Conservation (phyloP, 148 eudicot genomes). For the Oxyria digyna region DNA sequence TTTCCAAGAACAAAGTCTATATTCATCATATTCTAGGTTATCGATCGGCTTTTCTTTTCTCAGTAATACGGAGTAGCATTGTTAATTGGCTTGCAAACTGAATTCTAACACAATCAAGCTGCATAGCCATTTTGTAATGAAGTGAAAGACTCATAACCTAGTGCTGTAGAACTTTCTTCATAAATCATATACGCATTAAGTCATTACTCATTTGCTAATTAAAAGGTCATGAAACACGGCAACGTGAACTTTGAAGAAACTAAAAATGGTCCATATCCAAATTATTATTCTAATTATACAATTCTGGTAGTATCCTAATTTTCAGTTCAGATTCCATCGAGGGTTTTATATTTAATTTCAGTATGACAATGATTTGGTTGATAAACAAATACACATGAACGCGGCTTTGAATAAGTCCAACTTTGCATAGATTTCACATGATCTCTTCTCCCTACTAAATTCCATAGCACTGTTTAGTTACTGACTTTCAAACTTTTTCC, state of each 20-base stretch:
- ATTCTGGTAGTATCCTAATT: background rate
- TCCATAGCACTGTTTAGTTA: background rate
- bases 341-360: background rate
- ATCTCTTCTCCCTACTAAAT: background rate
- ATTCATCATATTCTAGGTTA: too few species aligned
- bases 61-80: too few species aligned
- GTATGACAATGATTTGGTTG: background rate
- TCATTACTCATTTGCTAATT: background rate
- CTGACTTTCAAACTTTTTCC: background rate
- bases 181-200: too few species aligned
- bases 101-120: too few species aligned
- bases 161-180: too few species aligned
- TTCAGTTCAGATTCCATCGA: background rate
- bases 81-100: too few species aligned
- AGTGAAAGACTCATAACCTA: too few species aligned
- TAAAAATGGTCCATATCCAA: background rate
- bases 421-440: background rate
- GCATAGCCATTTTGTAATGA: too few species aligned
- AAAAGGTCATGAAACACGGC: background rate
- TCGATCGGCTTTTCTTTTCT: too few species aligned
- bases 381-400: background rate
- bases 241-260: background rate
- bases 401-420: constrained; percentile 7
- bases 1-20: too few species aligned
- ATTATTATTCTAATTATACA: background rate